Percentiles rank a stretch among this genome's conserved stretches.
These are phyloP conservation scores for Gaertneriomyces sp. DNA, from an alignment of 192 early-diverging fungal genomes.

Conservation along the genomic window DNA sequence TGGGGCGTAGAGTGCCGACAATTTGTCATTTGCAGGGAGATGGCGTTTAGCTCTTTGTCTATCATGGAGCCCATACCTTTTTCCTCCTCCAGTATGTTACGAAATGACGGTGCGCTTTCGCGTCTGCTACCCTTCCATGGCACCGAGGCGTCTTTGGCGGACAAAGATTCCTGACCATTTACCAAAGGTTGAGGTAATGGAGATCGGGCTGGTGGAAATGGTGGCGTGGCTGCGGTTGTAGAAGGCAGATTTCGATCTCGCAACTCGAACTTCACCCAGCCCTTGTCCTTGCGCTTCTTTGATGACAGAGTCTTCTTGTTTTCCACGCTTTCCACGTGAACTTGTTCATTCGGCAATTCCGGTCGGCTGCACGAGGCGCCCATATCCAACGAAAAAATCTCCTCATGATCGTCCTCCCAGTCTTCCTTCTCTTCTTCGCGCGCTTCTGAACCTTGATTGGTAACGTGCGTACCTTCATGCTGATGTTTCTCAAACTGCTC, in stretches of 20 bases:
- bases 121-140: too few relatives aligned
- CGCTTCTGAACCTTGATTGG: not conserved
- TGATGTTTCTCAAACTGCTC: constrained; percentile 5
- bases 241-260: constrained; percentile 3
- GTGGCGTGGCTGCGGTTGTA: too few relatives aligned
- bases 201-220: too few relatives aligned
- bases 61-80: not conserved
- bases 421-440: not conserved
- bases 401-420: constrained; percentile 3
- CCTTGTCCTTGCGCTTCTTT: not conserved
- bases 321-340: not conserved
- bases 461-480: not conserved
- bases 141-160: too few relatives aligned
- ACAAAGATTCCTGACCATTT: too few relatives aligned
- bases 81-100: not conserved
- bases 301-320: not conserved
- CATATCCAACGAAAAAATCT: constrained; percentile 36
- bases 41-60: too few relatives aligned
- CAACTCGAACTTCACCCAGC: not conserved
- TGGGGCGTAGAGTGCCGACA: too few relatives aligned
- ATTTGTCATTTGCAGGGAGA: too few relatives aligned
- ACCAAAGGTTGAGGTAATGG: too few relatives aligned
- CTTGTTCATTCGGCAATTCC: not conserved
- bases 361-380: not conserved
- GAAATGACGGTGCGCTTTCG: not conserved